Evolutionary conservation across 1,284 basidiomycete species (phyloP).

Genomic region (Lentinus polychrous): DNA sequence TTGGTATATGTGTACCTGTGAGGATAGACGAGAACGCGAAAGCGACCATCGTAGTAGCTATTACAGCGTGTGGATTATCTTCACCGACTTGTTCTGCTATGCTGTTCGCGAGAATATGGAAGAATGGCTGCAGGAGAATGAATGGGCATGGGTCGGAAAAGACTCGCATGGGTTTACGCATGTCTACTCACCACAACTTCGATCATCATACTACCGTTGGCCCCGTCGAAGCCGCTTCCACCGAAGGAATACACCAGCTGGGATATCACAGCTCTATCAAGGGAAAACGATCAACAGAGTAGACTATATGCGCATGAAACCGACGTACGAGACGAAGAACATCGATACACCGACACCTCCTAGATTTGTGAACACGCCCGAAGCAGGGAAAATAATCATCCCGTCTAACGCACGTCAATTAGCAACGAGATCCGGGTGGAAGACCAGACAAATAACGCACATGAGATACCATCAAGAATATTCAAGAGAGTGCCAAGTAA

Average conservation of each 20-base stretch:
- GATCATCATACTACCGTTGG: constrained; percentile 99
- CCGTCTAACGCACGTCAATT: constrained; percentile 40
- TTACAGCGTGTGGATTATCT: constrained; percentile 62
- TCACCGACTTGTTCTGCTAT: constrained; percentile 74
- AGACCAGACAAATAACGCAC: constrained; percentile 39
- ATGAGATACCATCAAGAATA: constrained; percentile 89
- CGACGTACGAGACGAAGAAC: constrained; percentile 79
- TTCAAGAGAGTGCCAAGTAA: constrained; percentile 85
- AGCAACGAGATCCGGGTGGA: constrained; percentile 3
- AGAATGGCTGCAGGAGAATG: constrained; percentile 69
- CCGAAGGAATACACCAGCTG: constrained; percentile 86
- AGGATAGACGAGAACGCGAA: constrained; percentile 89
- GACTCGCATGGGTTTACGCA: constrained; percentile 1
- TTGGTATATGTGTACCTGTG: constrained; percentile 50
- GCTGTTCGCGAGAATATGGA: constrained; percentile 82
- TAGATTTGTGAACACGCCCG: constrained; percentile 74
- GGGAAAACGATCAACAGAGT: neutral
- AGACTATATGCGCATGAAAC: neutral
- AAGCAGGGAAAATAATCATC: constrained; percentile 88
- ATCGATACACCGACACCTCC: constrained; percentile 91
- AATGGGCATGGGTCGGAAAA: neutral
- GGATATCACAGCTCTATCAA: constrained; percentile 56
- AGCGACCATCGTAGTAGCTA: constrained; percentile 88
- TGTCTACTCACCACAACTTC: constrained; percentile 76
- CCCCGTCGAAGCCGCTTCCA: constrained; percentile 83